Conservation (phyloP, 2,329 filamentous ascomycete species). For the Cryphonectria radicalis region DNA sequence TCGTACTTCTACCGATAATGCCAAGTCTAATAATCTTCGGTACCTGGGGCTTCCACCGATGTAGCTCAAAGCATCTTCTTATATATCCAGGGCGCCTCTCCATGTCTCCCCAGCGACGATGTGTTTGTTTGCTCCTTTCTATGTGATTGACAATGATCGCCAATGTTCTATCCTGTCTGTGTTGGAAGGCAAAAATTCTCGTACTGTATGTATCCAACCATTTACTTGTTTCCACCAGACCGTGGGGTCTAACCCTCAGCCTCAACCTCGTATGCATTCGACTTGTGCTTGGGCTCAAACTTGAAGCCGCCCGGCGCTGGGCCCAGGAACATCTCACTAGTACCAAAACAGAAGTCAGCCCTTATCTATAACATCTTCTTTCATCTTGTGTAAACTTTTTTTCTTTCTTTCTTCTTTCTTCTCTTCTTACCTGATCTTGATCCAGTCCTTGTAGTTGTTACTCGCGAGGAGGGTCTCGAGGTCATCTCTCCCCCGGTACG, state of each 20-base stretch:
- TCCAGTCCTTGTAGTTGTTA: slow-evolving; percentile 94
- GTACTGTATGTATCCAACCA: background rate
- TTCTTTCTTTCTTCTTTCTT: background rate
- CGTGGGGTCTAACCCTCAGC: slow-evolving; percentile 62
- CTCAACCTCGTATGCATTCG: slow-evolving; percentile 84
- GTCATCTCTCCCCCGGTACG: slow-evolving; percentile 82
- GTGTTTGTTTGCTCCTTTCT: background rate
- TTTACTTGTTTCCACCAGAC: too few relatives aligned
- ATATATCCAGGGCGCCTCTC: background rate
- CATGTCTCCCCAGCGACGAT: background rate
- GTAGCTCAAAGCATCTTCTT: background rate
- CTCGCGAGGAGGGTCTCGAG: slow-evolving; percentile 92
- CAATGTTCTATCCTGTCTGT: background rate
- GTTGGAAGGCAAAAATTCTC: background rate
- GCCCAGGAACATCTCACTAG: slow-evolving; percentile 95
- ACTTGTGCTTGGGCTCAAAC: slow-evolving; percentile 98
- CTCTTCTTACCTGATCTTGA: slow-evolving; percentile 86
- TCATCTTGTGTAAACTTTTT: background rate
- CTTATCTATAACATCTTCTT: slow-evolving; percentile 21
- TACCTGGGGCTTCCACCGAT: background rate
- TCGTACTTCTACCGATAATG: background rate
- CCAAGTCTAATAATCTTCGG: background rate
- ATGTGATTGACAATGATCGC: background rate
- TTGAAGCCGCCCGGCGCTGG: slow-evolving; percentile 88
- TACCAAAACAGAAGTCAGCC: slow-evolving; percentile 28